Evolutionary conservation across 495 filamentous ascomycete species (phyloP).

Genomic region (Bryoglossum gracile): DNA sequence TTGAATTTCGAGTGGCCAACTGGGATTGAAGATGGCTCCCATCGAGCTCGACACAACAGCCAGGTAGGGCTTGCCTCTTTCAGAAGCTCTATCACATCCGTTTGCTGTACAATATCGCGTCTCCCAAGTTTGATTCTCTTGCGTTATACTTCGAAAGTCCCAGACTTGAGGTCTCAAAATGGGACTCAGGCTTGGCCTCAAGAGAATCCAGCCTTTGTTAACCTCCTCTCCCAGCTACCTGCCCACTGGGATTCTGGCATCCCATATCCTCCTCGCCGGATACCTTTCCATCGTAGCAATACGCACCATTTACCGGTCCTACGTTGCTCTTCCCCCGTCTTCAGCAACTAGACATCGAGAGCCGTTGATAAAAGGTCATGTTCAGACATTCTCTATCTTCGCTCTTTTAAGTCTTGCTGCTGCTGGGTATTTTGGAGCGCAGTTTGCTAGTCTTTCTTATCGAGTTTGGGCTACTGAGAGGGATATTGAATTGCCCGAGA

Average conservation of each 20-base stretch:
- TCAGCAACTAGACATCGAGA: conserved; percentile 39
- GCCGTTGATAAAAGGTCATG: conserved; percentile 33
- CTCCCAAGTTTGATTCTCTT: too few species aligned
- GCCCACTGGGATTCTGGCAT: conserved; percentile 31
- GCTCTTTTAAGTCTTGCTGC: conserved; percentile 32
- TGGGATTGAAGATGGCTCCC: too few species aligned
- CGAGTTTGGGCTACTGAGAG: conserved; percentile 41
- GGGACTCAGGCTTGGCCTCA: not conserved
- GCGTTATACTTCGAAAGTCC: too few species aligned
- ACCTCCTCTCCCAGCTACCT: conserved; percentile 27
- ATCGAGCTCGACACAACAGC: not conserved
- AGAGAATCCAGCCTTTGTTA: not conserved
- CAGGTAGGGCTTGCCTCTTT: not conserved
- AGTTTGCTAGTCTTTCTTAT: conserved; percentile 38
- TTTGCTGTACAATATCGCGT: too few species aligned
- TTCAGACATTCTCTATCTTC: conserved; percentile 35
- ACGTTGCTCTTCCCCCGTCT: conserved; percentile 37
- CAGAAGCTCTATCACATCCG: not conserved
- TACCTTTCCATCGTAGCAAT: conserved; percentile 33
- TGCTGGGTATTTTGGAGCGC: conserved; percentile 30
- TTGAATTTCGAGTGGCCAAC: too few species aligned
- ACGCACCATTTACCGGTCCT: conserved; percentile 36
- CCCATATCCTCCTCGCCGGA: conserved; percentile 29
- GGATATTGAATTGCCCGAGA: conserved; percentile 33
- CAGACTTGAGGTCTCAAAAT: too few species aligned